Percentiles rank a stretch among this genome's conserved stretches.
Conservation (phyloP, 2,329 filamentous ascomycete genomes). For the Helotiales sp. region DNA sequence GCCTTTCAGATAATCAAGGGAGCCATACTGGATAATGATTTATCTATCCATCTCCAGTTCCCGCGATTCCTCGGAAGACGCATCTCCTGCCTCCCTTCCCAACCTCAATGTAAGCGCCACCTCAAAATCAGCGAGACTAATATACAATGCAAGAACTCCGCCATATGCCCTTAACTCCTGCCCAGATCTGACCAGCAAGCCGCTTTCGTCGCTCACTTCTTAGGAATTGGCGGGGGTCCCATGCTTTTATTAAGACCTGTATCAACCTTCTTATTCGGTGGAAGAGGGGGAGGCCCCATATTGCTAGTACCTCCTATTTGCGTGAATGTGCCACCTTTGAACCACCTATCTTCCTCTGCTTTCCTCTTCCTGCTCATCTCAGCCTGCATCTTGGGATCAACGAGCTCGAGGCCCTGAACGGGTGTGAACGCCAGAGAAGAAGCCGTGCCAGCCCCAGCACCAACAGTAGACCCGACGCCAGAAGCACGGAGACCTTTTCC, state of each 20-base stretch:
- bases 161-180: conserved; percentile 3
- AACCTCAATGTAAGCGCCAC: too few relatives aligned
- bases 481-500: conserved; percentile 73
- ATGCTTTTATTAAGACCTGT: conserved; percentile 50
- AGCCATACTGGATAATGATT: too few relatives aligned
- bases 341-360: conserved; percentile 93
- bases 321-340: conserved; percentile 96
- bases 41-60: too few relatives aligned
- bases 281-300: conserved; percentile 81
- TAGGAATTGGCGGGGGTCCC: conserved; percentile 34
- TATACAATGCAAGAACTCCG: background rate
- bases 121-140: background rate
- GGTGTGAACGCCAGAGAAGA: conserved; percentile 92
- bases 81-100: too few relatives aligned
- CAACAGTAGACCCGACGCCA: conserved; percentile 74
- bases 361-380: conserved; percentile 89
- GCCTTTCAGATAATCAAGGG: too few relatives aligned
- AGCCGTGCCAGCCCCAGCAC: conserved; percentile 68
- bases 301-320: conserved; percentile 63
- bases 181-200: background rate
- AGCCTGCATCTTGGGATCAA: conserved; percentile 87
- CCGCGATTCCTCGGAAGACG: too few relatives aligned
- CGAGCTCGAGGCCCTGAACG: conserved; percentile 90
- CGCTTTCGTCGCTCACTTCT: conserved; percentile 18
- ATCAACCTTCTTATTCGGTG: conserved; percentile 67